Evolutionary conservation across 2,329 filamentous ascomycete species (phyloP), one percentile per base, ranked within the genome.

Genomic region (Xylariaceae sp.): DNA sequence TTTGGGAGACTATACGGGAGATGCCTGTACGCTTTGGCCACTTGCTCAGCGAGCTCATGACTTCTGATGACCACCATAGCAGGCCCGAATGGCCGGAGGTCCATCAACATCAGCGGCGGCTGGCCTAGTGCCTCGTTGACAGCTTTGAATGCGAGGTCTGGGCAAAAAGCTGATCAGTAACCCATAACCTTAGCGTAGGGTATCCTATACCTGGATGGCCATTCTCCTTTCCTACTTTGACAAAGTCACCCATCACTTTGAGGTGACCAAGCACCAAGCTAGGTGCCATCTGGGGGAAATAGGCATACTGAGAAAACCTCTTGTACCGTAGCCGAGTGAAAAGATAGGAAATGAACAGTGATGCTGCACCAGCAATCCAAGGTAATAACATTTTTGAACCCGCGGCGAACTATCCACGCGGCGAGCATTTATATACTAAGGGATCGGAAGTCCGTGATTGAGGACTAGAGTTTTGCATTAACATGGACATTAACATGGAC

Each of bases 1-100:
- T 71, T 71, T 6, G 64, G 62, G 0, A 57, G 51, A 46, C 66
- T 68, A 53, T 64, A 68, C 1, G 63, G 63, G 42, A 62, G 66
- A n/a, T 42, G 4, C 10, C 9, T 36, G 15, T 36, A 9, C 5
- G 33, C 33, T 36, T 36, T 36, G 33, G 9, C 33, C 12, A 36
- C 33, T 36, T 36, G 33, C 15, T 36, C 33, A 36, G 33, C 15
- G 10, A 36, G 4, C 15, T 36, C 33, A 36, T 36, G 33, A 10
- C 33, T 36, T 36, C 33, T 12, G 3, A 36, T 15, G 15, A 36
- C 15, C 4, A 36, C 33, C 33, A 36, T 36, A 4, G 33, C 33
- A 12, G 15, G 33, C 33, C 33, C 33, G 10, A 36, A 4, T 15
- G 33, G 33, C 12, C 33, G 33, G 5, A 36, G 15, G 10, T 12